Percentiles rank a stretch among this genome's conserved stretches.
phyloP scores from a whole-genome alignment of 1,139 yeast species.

The Hyphopichia wangnamkhiaoensis region DNA sequence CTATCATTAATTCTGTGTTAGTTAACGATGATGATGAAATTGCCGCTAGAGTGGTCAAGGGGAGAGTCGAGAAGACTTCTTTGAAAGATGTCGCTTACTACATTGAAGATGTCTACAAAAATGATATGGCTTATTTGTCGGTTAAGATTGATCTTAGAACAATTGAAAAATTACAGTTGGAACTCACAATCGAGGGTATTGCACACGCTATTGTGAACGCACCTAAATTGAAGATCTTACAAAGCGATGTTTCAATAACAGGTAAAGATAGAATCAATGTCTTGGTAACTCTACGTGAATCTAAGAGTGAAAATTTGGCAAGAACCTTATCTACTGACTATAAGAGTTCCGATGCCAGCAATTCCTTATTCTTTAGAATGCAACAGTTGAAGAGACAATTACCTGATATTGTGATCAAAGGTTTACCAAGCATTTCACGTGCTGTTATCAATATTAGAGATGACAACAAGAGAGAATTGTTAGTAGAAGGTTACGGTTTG shows the following conservation, averaged over 20 bases:
- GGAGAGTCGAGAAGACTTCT: conserved; percentile 91
- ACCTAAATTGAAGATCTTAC: conserved; percentile 82
- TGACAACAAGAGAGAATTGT: conserved; percentile 81
- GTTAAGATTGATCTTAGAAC: conserved; percentile 82
- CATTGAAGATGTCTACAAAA: conserved; percentile 91
- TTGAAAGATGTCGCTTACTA: conserved; percentile 83
- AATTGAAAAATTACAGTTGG: conserved; percentile 87
- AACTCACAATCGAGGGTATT: conserved; percentile 80
- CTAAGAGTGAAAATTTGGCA: conserved; percentile 38
- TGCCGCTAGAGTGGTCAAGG: conserved; percentile 98
- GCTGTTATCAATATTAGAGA: conserved; percentile 94
- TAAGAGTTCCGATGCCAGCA: conserved; percentile 22
- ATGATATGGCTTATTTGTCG: conserved; percentile 74
- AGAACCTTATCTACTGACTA: conserved; percentile 30
- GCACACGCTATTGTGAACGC: conserved; percentile 81
- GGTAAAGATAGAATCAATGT: conserved; percentile 76
- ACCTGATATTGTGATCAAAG: conserved; percentile 89
- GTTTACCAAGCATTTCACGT: conserved; percentile 85
- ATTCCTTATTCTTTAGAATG: conserved; percentile 79
- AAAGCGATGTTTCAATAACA: conserved; percentile 68
- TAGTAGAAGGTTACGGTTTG: conserved; percentile 97
- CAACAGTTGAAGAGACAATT: conserved; percentile 84
- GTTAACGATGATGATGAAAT: conserved; percentile 95
- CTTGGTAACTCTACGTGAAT: conserved; percentile 62
- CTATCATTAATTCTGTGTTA: conserved; percentile 90